Conservation (phyloP, 2,329 filamentous ascomycete species). For the Magnaporthiopsis rhizophila region DNA sequence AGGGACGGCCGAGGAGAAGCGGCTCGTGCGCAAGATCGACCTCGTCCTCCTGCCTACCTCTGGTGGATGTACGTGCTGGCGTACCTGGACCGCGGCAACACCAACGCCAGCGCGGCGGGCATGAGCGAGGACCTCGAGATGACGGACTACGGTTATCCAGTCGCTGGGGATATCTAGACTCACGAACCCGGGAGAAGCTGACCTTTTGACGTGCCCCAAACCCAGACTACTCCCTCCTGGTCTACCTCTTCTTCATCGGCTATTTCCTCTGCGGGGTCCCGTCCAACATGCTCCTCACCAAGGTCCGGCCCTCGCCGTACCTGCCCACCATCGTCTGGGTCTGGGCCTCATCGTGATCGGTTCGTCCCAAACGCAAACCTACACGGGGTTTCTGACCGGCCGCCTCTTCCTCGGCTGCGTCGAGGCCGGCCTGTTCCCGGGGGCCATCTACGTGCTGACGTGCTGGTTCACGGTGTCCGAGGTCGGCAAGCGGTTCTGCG, state of each 20-base stretch:
- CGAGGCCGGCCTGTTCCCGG: background rate
- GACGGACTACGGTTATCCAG: background rate
- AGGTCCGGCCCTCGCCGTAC: background rate
- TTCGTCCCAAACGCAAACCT: background rate
- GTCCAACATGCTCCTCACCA: slow-evolving; percentile 2
- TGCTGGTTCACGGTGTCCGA: slow-evolving; percentile 6
- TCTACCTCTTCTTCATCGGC: slow-evolving; percentile 7
- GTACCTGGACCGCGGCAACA: slow-evolving; percentile 1
- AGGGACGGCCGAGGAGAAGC: slow-evolving; percentile 1
- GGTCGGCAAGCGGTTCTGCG: slow-evolving; percentile 10
- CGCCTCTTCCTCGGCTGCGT: no score
- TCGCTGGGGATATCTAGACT: no score
- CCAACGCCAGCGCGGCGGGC: background rate
- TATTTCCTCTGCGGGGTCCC: slow-evolving; percentile 5
- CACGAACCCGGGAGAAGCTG: background rate
- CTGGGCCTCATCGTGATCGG: background rate
- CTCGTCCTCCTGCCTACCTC: background rate
- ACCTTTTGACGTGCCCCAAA: no score
- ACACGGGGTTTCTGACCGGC: background rate
- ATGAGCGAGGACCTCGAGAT: slow-evolving; percentile 3
- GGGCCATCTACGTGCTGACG: slow-evolving; percentile 4
- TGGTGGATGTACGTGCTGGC: background rate
- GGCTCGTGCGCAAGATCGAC: background rate
- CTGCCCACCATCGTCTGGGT: background rate
- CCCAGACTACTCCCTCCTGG: slow-evolving; percentile 4